Evolutionary conservation across 2,329 filamentous ascomycete species (phyloP), one percentile per base, ranked within the genome.

Genomic region (Pseudogymnoascus sp.): DNA sequence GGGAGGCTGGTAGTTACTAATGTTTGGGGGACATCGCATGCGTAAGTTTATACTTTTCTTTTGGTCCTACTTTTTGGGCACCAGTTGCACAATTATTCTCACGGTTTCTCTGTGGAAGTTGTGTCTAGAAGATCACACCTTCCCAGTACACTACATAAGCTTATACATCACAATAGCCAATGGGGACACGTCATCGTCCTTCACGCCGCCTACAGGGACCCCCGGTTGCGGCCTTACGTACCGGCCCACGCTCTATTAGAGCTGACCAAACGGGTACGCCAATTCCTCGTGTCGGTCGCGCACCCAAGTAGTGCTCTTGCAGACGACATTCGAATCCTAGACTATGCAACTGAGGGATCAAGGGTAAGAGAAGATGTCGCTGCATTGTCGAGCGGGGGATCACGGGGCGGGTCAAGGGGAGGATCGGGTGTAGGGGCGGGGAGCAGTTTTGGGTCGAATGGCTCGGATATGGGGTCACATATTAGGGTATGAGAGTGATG

Each of bases 141-240:
- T 60, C 60, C 19, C 12, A 18, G 21, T 38, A 58, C 35, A 37
- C 58, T 61, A 64, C 66, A 72, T 67, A 68, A n/a, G 41, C 52
- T 57, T 34, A 57, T 5, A 57, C 13, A 10, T 10, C 65, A 21
- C 61, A 38, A 30, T 61, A 48, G 92, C 5, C 94, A 99, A 90
- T 99, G 95, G 77, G 92, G 94, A 61, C 97, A 97, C 71, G 83
- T 96, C 68, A 78, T 97, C 56, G 90, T 95, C n/a, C 82, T 99
- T 2, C 84, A 89, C 23, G 91, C 92, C 1, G 88, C 87, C 3
- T 92, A 84, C 72, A 82, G 80, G 63, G 88, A 92, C 52, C 79
- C 77, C 3, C 74, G 79, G 23, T 79, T 95, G 1, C 74, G 74
- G 4, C 71, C 75, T 4, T 80, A 83, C 28, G 79, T 95, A 18